Evolutionary conservation across 1,284 basidiomycete genomes (phyloP).

Genomic region (Lignosus rhinocerotis): DNA sequence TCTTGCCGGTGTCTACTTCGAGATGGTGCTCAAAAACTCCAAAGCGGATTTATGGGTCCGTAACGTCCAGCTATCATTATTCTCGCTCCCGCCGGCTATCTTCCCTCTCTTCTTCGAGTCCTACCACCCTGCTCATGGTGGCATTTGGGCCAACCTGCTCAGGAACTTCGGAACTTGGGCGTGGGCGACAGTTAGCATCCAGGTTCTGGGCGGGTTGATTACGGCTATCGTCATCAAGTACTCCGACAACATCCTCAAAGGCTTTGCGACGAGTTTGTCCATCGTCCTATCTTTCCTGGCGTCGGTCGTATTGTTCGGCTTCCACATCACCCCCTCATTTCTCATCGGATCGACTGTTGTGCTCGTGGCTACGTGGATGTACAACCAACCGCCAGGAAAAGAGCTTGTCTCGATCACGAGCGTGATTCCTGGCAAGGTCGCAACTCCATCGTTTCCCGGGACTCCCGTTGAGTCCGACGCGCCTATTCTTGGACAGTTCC

Average conservation of each 20-base stretch:
- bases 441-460: slow-evolving; percentile 43
- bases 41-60: slow-evolving; percentile 92
- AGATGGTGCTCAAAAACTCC: slow-evolving; percentile 94
- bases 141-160: slow-evolving; percentile 19
- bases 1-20: slow-evolving; percentile 98
- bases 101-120: slow-evolving; percentile 74
- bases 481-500: slow-evolving; percentile 61
- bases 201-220: slow-evolving; percentile 88
- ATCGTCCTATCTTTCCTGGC: slow-evolving; percentile 94
- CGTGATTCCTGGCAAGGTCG: slow-evolving; percentile 36
- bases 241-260: slow-evolving; percentile 88
- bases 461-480: slow-evolving; percentile 52
- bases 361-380: slow-evolving; percentile 86
- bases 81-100: slow-evolving; percentile 90
- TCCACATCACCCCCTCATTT: slow-evolving; percentile 84
- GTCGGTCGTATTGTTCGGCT: slow-evolving; percentile 85
- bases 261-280: slow-evolving; percentile 91
- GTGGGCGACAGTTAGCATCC: slow-evolving; percentile 86
- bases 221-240: slow-evolving; percentile 89
- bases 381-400: slow-evolving; percentile 67
- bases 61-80: slow-evolving; percentile 94
- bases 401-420: slow-evolving; percentile 44
- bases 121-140: slow-evolving; percentile 19
- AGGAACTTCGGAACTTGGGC: slow-evolving; percentile 86
- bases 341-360: slow-evolving; percentile 82